These are phyloP conservation scores for Skeletonema grethae DNA, from an alignment of 108 stramenopile species.

Conservation along the genomic window DNA sequence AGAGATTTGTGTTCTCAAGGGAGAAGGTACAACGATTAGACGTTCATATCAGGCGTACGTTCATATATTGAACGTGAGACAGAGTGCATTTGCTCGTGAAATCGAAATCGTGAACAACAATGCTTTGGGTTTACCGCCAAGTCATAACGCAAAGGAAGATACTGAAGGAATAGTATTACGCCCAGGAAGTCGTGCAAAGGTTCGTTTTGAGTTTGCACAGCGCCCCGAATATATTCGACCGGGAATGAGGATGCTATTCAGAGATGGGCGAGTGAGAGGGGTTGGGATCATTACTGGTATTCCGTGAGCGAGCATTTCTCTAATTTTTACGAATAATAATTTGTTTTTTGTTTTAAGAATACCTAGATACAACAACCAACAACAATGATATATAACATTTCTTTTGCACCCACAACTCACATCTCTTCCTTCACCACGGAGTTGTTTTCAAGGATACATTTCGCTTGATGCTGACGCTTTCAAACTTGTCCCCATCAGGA, in stretches of 20 bases:
- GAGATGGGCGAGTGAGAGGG: slow-evolving; percentile 87
- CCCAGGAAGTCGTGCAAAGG: slow-evolving; percentile 82
- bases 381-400: neutral
- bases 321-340: neutral
- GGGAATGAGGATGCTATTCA: slow-evolving; percentile 88
- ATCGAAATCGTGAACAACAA: slow-evolving; percentile 83
- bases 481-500: neutral
- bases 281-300: slow-evolving; percentile 75
- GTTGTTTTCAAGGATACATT: neutral
- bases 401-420: neutral
- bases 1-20: slow-evolving; percentile 89
- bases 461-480: neutral
- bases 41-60: slow-evolving; percentile 84
- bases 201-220: slow-evolving; percentile 82
- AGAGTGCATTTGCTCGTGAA: slow-evolving; percentile 76
- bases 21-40: slow-evolving; percentile 85
- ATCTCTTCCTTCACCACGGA: neutral
- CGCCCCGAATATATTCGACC: slow-evolving; percentile 86
- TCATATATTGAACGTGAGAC: slow-evolving; percentile 86
- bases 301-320: slow-evolving; percentile 14
- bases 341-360: slow-evolving; percentile 3
- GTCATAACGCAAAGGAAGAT: slow-evolving; percentile 58
- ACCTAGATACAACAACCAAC: neutral
- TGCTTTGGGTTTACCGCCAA: slow-evolving; percentile 58
- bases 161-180: slow-evolving; percentile 70